A percentile compares a stretch with the other conserved stretches of the same genome.
These are phyloP conservation scores for Lathyrus sativus DNA, from an alignment of 306 rosid genomes.

Conservation along the genomic window DNA sequence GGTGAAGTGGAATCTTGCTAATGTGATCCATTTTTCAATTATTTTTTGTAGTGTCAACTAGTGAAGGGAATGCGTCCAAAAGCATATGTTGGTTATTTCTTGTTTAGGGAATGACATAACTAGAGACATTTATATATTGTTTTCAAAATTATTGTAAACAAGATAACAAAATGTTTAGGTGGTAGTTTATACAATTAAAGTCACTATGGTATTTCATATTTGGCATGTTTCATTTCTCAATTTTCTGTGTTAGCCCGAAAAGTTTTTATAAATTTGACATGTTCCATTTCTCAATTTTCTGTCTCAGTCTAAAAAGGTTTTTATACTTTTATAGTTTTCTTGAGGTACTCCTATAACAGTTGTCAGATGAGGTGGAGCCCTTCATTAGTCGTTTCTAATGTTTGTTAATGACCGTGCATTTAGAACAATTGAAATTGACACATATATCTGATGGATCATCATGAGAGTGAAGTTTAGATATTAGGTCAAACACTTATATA, in stretches of 20 bases:
- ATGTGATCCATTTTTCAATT: slow-evolving; percentile 8
- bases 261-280: too few relatives aligned
- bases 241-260: background rate
- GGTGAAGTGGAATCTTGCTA: slow-evolving; percentile 37
- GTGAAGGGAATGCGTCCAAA: slow-evolving; percentile 29
- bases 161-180: background rate
- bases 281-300: too few relatives aligned
- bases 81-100: slow-evolving; percentile 2
- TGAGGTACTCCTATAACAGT: background rate
- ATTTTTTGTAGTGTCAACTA: background rate
- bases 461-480: too few relatives aligned
- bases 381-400: too few relatives aligned
- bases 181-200: background rate
- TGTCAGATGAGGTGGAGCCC: too few relatives aligned
- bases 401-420: too few relatives aligned
- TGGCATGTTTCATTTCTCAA: background rate
- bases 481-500: too few relatives aligned
- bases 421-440: too few relatives aligned
- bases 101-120: background rate
- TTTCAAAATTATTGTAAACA: background rate
- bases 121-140: background rate
- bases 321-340: background rate
- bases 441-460: too few relatives aligned
- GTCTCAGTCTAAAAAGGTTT: too few relatives aligned
- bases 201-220: background rate